phyloP scores from a whole-genome alignment of 2,329 filamentous ascomycete genomes.

The Diatrype stigma region DNA sequence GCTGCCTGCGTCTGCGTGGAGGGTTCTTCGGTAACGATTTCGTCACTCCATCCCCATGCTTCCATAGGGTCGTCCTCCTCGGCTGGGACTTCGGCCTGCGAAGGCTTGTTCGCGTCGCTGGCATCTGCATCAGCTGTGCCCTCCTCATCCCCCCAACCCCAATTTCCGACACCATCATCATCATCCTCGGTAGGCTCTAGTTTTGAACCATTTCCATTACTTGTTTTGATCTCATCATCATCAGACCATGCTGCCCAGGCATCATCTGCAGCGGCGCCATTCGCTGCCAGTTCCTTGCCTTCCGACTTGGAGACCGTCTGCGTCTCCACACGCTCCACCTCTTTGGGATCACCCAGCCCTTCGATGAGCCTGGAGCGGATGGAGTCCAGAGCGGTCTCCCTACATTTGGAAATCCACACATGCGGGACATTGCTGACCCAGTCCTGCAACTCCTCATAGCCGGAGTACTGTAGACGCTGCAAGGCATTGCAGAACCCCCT shows the following conservation, averaged over 20 bases:
- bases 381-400: conserved; percentile 72
- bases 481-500: conserved; percentile 61
- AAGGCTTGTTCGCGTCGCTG: conserved; percentile 14
- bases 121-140: conserved; percentile 34
- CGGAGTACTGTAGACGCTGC: conserved; percentile 58
- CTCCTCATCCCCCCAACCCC: conserved; percentile 23
- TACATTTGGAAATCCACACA: conserved; percentile 81
- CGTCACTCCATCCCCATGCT: conserved; percentile 82
- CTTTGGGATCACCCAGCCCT: conserved; percentile 62
- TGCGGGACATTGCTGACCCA: conserved; percentile 79
- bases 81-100: conserved; percentile 5
- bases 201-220: conserved; percentile 14
- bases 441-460: conserved; percentile 60
- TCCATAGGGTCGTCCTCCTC: conserved; percentile 46
- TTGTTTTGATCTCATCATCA: conserved; percentile 51
- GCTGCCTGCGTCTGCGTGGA: conserved; percentile 22
- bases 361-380: conserved; percentile 65
- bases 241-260: conserved; percentile 84
- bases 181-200: conserved; percentile 17
- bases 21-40: conserved; percentile 44
- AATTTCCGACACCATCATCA: conserved; percentile 17
- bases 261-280: conserved; percentile 43
- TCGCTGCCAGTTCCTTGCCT: conserved; percentile 60
- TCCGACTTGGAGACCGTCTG: conserved; percentile 67
- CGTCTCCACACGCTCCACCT: conserved; percentile 81